Evolutionary conservation across 208 protist species (phyloP).

Genomic region (Acanthamoeba royreba): DNA sequence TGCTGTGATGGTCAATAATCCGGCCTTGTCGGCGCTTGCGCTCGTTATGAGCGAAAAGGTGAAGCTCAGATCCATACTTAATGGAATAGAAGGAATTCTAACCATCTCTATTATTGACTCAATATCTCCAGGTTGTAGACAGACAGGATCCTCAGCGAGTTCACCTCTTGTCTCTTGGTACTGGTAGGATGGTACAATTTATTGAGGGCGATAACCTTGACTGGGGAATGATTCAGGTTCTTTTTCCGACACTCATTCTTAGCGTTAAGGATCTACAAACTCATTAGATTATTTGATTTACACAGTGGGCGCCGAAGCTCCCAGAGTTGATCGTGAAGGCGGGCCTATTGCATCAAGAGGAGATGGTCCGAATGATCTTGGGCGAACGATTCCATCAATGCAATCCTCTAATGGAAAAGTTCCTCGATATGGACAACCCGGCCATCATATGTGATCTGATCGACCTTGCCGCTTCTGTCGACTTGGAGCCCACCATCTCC

Average conservation of each 20-base stretch:
- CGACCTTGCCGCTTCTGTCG: background rate
- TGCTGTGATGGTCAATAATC: constrained; percentile 20
- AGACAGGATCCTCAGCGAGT: background rate
- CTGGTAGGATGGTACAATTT: constrained; percentile 1
- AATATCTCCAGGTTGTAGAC: constrained; percentile 9
- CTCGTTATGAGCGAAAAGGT: constrained; percentile 26
- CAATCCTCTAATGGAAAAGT: constrained; percentile 36
- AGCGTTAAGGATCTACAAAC: too few species aligned
- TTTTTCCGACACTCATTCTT: background rate
- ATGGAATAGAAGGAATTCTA: background rate
- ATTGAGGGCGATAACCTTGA: constrained; percentile 2
- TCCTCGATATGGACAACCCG: constrained; percentile 16
- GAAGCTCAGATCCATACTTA: too few species aligned
- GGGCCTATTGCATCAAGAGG: constrained; percentile 3
- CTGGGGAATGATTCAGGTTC: constrained; percentile 22
- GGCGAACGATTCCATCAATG: constrained; percentile 20
- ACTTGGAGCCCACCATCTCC: background rate
- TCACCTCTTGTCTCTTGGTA: background rate
- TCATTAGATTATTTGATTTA: too few species aligned
- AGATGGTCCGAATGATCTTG: background rate
- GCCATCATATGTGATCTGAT: background rate
- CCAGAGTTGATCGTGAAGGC: constrained; percentile 6
- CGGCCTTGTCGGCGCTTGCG: background rate
- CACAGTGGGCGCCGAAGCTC: constrained; percentile 25
- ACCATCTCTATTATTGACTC: too few species aligned